Percentiles rank a stretch among this genome's conserved stretches.
Evolutionary conservation across 2,329 filamentous ascomycete species (phyloP).

Genomic region (Penicillium griseofulvum): DNA sequence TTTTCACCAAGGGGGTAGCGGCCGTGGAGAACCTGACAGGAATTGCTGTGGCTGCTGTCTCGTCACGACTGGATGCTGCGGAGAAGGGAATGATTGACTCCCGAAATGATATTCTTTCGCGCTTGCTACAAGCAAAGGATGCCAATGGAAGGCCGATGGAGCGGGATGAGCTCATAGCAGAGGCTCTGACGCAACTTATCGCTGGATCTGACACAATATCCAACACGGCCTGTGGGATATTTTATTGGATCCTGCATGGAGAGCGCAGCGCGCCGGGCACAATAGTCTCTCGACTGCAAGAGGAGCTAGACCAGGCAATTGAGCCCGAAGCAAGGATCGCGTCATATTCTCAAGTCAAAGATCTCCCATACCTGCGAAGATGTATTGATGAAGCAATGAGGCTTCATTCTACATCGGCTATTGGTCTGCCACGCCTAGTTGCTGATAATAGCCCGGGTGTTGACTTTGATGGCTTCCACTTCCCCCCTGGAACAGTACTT

Average conservation of each 20-base stretch:
- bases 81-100: constrained; percentile 14
- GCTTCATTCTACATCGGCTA: constrained; percentile 30
- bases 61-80: constrained; percentile 13
- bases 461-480: constrained; percentile 19
- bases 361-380: constrained; percentile 28
- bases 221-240: constrained; percentile 28
- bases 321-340: constrained; percentile 2
- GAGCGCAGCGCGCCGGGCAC: constrained; percentile 20
- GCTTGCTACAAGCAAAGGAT: constrained; percentile 31
- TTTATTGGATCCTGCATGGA: constrained; percentile 27
- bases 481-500: constrained; percentile 33
- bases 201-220: constrained; percentile 37
- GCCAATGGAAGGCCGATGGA: constrained; percentile 28
- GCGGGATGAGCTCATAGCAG: constrained; percentile 29
- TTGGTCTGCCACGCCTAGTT: constrained; percentile 26
- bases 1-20: constrained; percentile 24
- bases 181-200: constrained; percentile 36
- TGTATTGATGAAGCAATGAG: constrained; percentile 34
- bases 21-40: constrained; percentile 31
- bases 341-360: constrained; percentile 22
- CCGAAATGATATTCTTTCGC: constrained; percentile 32
- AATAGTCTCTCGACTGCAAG: constrained; percentile 15
- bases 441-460: constrained; percentile 18
- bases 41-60: constrained; percentile 18
- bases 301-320: constrained; percentile 26